Evolutionary conservation across 2,329 filamentous ascomycete genomes (phyloP).

Genomic region (Botryosphaeria dothidea): DNA sequence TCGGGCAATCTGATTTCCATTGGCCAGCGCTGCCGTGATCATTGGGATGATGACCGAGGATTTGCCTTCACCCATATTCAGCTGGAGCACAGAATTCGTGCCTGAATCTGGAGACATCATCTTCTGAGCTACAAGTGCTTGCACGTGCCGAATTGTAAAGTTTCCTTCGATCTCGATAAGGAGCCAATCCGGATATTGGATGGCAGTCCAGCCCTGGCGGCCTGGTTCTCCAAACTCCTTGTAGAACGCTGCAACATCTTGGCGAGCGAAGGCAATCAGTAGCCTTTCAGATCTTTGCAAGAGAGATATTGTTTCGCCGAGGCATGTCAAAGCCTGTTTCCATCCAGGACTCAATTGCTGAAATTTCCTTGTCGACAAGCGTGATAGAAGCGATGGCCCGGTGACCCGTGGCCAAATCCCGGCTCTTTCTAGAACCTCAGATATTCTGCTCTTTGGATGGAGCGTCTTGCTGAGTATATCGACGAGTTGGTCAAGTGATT

Average conservation of each 20-base stretch:
- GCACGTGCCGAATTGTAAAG: constrained; percentile 61
- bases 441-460: neutral
- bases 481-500: neutral
- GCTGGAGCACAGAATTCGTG: constrained; percentile 28
- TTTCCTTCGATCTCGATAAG: constrained; percentile 65
- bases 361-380: neutral
- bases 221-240: constrained; percentile 35
- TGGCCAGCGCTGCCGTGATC: constrained; percentile 45
- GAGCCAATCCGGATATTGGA: constrained; percentile 59
- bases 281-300: neutral
- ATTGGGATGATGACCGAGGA: constrained; percentile 33
- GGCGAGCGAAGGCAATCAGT: neutral
- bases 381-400: neutral
- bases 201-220: constrained; percentile 57
- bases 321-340: neutral
- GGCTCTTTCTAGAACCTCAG: neutral
- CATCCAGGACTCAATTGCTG: neutral
- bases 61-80: constrained; percentile 28
- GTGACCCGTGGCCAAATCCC: neutral
- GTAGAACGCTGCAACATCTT: neutral
- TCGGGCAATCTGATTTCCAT: constrained; percentile 54
- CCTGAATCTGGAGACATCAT: constrained; percentile 47
- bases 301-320: neutral
- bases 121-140: constrained; percentile 57
- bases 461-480: neutral